Base-by-base conservation (phyloP, 208 protist species). In the Leptomonas pyrrhocoris region DNA sequence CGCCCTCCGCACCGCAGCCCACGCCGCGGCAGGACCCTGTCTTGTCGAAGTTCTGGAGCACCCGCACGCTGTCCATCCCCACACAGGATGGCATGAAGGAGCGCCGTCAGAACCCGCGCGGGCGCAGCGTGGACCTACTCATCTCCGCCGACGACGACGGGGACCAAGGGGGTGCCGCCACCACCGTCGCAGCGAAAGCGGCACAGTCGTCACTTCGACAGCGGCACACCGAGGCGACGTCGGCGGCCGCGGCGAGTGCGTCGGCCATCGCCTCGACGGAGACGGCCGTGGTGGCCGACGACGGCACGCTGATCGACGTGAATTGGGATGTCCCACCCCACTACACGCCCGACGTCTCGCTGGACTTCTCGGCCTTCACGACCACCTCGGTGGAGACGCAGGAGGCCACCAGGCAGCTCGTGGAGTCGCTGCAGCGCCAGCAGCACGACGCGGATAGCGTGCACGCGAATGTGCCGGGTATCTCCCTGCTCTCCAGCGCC, bases 291-390 rank as follows among this genome's bases (percentile, higher is more conserved):
- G 25, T 43, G 36, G 66, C n/a, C 18, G 45, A 45, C 3, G 51
- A 57, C 23, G 51, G 27, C 8, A 53, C 34, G 7, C 23, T 25
- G 21, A 48, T 76, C 21, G 58, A 61, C 23, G 69, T 86, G 45
- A 27, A 55, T 8, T 81, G 77, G 71, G 73, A 79, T 48, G 38
- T 72, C 25, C 57, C 74, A 8, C 68, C 84, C 3, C 48, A 40
- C 48, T 92, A 88, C 61, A 71, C 75, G 0, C 86, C 85, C 0
- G 66, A 74, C 0, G 56, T 94, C 40, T 54, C 58, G 4, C 71
- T 94, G 56, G 89, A 94, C 61, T 88, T 89, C 53, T 86, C 85
- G 8, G 77, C 80, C 78, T 94, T 94, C 64, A 85, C 74, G 13
- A 84, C 73, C 18, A 74, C 75, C 27, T 85, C 88, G 9, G 43